Evolutionary conservation across 108 stramenopile species (phyloP).

Genomic region (Hondaea fermentalgiana): DNA sequence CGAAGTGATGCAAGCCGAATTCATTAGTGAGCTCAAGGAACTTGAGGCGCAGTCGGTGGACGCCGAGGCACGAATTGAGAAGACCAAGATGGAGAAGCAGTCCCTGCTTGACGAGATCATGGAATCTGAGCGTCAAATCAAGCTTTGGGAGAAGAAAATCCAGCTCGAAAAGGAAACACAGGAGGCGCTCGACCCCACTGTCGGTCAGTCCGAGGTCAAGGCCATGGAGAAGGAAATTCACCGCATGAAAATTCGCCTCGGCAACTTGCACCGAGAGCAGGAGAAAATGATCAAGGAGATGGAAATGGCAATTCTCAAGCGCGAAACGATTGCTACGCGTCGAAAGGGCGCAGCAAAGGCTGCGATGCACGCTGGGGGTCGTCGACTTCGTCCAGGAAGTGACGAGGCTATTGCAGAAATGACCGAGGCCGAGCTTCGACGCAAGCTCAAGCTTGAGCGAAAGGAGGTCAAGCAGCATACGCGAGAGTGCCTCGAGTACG

Average conservation of each 20-base stretch:
- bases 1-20: conserved; percentile 44
- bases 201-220: conserved; percentile 56
- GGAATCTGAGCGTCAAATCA: conserved; percentile 56
- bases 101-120: conserved; percentile 51
- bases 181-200: conserved; percentile 59
- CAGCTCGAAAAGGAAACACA: conserved; percentile 72
- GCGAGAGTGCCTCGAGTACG: conserved; percentile 12
- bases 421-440: conserved; percentile 22
- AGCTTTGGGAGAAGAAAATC: conserved; percentile 70
- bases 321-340: conserved; percentile 61
- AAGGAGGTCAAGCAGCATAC: conserved; percentile 29
- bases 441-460: conserved; percentile 23
- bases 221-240: conserved; percentile 73
- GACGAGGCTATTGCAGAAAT: conserved; percentile 39
- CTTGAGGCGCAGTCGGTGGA: conserved; percentile 42
- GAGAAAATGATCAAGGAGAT: conserved; percentile 62
- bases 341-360: conserved; percentile 22
- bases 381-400: conserved; percentile 16
- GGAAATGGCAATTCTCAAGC: conserved; percentile 63
- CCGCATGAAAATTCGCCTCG: conserved; percentile 65
- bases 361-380: not conserved
- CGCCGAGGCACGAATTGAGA: conserved; percentile 42
- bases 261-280: conserved; percentile 56
- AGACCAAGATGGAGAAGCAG: conserved; percentile 40
- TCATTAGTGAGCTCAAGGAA: conserved; percentile 59